Evolutionary conservation across 202 grass and related monocot species (phyloP), one percentile per base, ranked within the genome.

Genomic region (Carex sylvatica): DNA sequence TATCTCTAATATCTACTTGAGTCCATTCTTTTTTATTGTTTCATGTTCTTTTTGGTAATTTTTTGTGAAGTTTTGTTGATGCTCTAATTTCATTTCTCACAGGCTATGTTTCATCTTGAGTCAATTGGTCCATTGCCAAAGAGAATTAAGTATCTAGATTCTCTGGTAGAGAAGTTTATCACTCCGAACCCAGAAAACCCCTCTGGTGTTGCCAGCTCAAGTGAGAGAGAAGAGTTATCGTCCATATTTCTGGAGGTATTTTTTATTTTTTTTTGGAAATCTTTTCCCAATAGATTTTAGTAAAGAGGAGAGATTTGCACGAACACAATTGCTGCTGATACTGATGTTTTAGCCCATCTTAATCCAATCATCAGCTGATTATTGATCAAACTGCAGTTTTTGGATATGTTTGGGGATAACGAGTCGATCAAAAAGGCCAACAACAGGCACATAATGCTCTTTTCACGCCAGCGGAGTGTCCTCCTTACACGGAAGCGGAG

Each of bases 191-290:
- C 80, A 74, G 84, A 83, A 38, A 89, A 92, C 80, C 77, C 89
- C 58, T 83, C 65, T 30, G 80, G 84, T 26, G 35, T 85, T 65
- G 79, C 85, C 54, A 93, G 85, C 86, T 64, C 87, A 75, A 84
- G 26, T 13, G 96, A 99, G 42, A 95, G 94, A 95, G 96, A 99
- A 82, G 96, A 99, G 77, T 65, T 99, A 82, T 99, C 96, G 49
- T 92, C 71, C 47, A 95, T 99, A 82, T 92, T 92, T 90, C 88
- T 99, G 40, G 96, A 99, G 92, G 96, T 99, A 99, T 87, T 78
- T 54, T 4, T 28, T 28, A 0, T 28, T 24, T 83, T 67, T 7
- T 36, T 30, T 47, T 40, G 35, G 35, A 62, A 42, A 59, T 12
- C 26, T 38, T 24, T 76, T 66, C 2, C 59, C 40, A 60, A 22